A percentile compares a stretch with the other conserved stretches of the same genome.
These are phyloP conservation scores for Pythium dissotocum DNA, from an alignment of 352 stramenopile genomes.

Conservation along the genomic window DNA sequence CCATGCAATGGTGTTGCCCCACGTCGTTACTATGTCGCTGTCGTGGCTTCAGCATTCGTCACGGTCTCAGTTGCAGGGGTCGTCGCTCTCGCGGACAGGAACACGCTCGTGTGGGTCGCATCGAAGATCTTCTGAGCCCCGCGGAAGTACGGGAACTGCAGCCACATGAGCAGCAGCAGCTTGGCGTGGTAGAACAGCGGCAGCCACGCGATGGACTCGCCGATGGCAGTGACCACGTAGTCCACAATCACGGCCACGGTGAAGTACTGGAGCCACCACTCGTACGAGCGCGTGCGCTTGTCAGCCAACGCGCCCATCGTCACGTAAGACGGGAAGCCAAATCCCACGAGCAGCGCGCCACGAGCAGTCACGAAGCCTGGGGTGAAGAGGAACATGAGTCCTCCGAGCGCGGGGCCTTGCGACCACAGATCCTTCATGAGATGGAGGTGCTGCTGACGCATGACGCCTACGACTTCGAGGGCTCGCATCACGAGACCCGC, in stretches of 20 bases:
- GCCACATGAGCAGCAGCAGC: slow-evolving; percentile 82
- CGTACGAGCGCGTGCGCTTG: slow-evolving; percentile 74
- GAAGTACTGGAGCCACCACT: slow-evolving; percentile 90
- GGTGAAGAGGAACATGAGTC: slow-evolving; percentile 85
- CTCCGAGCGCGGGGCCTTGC: slow-evolving; percentile 72
- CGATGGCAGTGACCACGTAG: slow-evolving; percentile 64
- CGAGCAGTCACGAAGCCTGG: slow-evolving; percentile 80
- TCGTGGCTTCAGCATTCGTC: background rate
- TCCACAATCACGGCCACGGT: slow-evolving; percentile 67
- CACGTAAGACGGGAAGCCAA: slow-evolving; percentile 84
- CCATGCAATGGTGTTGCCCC: background rate
- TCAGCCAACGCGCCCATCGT: slow-evolving; percentile 77
- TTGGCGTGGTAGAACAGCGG: slow-evolving; percentile 88
- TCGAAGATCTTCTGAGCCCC: slow-evolving; percentile 85
- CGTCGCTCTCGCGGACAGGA: slow-evolving; percentile 37
- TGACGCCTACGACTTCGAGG: slow-evolving; percentile 60
- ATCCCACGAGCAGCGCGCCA: slow-evolving; percentile 69
- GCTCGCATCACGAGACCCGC: slow-evolving; percentile 54
- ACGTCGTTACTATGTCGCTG: background rate
- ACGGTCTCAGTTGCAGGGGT: background rate
- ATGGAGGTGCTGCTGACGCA: slow-evolving; percentile 67
- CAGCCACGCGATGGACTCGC: slow-evolving; percentile 66
- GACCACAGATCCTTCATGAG: slow-evolving; percentile 78
- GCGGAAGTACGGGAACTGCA: slow-evolving; percentile 91
- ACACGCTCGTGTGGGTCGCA: slow-evolving; percentile 66